Evolutionary conservation across 2,329 filamentous ascomycete genomes (phyloP).

Genomic region (Pleoardoris graminearum): DNA sequence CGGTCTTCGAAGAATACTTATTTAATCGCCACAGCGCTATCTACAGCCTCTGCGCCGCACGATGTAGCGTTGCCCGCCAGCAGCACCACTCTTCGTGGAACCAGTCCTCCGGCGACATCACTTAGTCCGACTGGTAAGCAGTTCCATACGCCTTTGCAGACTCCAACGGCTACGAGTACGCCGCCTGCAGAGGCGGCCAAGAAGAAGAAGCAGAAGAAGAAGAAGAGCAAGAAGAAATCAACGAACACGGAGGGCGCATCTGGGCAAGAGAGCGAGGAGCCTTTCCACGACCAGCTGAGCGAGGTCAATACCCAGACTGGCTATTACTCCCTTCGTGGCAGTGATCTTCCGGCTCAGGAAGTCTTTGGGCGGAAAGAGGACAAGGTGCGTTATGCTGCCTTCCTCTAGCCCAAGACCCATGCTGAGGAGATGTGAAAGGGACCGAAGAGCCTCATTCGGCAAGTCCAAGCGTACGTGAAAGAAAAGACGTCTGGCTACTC

Average conservation of each 20-base stretch:
- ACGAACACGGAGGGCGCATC: not conserved
- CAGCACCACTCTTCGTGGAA: slow-evolving; percentile 9
- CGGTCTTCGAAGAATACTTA: not conserved
- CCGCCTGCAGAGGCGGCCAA: not conserved
- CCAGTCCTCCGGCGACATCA: slow-evolving; percentile 7
- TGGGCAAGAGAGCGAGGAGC: not conserved
- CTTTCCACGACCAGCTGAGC: slow-evolving; percentile 11
- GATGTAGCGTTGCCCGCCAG: slow-evolving; percentile 10
- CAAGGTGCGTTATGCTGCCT: slow-evolving; percentile 1
- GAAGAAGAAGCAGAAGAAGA: slow-evolving; percentile 34
- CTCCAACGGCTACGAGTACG: slow-evolving; percentile 2
- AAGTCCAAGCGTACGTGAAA: slow-evolving; percentile 9
- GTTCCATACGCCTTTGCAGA: slow-evolving; percentile 19
- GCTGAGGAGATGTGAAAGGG: not conserved
- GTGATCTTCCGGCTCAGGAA: not conserved
- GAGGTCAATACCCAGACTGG: slow-evolving; percentile 6
- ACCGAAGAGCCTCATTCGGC: slow-evolving; percentile 5
- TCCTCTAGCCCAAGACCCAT: not conserved
- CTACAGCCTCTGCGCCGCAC: not conserved
- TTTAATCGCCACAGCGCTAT: not conserved
- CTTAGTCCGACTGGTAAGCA: slow-evolving; percentile 14
- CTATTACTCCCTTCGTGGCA: not conserved
- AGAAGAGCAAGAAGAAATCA: slow-evolving; percentile 47
- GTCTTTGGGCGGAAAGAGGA: slow-evolving; percentile 2
- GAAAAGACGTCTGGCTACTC: slow-evolving; percentile 4